These are phyloP conservation scores for Zygosaccharomyces siamensis DNA, from an alignment of 805 yeast genomes.

Conservation along the genomic window DNA sequence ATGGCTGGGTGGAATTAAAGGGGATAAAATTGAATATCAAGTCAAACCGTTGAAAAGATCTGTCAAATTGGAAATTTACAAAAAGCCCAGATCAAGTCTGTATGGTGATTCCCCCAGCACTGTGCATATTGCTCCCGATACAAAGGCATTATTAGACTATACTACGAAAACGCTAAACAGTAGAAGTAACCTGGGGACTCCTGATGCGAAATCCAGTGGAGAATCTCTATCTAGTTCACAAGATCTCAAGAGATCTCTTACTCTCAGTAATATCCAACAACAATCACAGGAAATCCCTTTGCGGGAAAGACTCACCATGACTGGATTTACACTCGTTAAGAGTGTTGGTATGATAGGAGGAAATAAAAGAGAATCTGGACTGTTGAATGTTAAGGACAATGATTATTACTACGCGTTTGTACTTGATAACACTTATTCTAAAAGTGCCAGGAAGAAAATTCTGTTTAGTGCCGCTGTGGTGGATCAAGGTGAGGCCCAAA, in stretches of 20 bases:
- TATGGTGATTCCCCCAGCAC: conserved; percentile 18
- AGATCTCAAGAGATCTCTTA: conserved; percentile 30
- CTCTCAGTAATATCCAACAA: conserved; percentile 32
- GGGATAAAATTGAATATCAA: conserved; percentile 68
- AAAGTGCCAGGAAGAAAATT: conserved; percentile 75
- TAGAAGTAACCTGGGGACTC: conserved; percentile 17
- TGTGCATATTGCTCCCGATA: conserved; percentile 33
- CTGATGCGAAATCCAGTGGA: conserved; percentile 12
- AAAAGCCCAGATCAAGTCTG: conserved; percentile 23
- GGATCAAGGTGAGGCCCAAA: conserved; percentile 17
- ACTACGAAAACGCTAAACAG: conserved; percentile 21
- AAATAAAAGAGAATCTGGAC: conserved; percentile 59
- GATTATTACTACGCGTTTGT: conserved; percentile 78
- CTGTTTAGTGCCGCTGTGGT: conserved; percentile 51
- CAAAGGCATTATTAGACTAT: conserved; percentile 26
- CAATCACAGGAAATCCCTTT: conserved; percentile 42
- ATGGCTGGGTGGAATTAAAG: conserved; percentile 78
- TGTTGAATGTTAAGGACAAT: conserved; percentile 51
- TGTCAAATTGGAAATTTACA: conserved; percentile 40
- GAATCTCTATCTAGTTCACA: conserved; percentile 19
- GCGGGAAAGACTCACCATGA: conserved; percentile 53
- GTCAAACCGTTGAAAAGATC: conserved; percentile 71
- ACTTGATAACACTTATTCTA: conserved; percentile 87
- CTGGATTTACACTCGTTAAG: conserved; percentile 47
- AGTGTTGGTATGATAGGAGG: conserved; percentile 56